Base-by-base conservation (phyloP, 2,329 filamentous ascomycete species). In the Cadophora malorum region DNA sequence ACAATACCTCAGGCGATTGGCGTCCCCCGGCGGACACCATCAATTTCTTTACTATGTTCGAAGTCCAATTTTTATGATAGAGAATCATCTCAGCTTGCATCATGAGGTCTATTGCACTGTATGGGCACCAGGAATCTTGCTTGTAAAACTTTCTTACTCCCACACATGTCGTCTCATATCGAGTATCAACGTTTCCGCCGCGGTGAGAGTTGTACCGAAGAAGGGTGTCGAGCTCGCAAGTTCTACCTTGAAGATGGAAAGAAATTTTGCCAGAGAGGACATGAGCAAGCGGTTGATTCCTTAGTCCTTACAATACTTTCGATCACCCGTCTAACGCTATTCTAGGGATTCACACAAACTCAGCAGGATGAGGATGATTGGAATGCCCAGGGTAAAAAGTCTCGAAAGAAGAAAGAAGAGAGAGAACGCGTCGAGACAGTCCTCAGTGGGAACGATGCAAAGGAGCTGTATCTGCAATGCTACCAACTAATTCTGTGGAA, bases 401-500 rank as follows among this genome's bases (percentile, higher is more conserved):
- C 81, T 19, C 84, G 86, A 67, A 85, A 84, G 69, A 86, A 88
- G 77, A 84, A 85, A 67, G 89, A 86, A 68, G 86, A 87, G 74
- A 90, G 86, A 70, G 86, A 88, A 74, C 78, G 80, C 28, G 82
- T 82, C 63, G 82, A 86, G 75, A 82, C 82, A 67, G 85, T 90
- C 75, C 82, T 92, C 61, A 79, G 79, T 6, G 94, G 94, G 52
- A 83, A 86, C 58, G 85, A 88, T 64, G 95, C 91, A 16, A 88
- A 89, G 71, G 88, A 91, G 70, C 85, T 97, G 28, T 97, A 92
- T 77, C 83, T 98, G 45, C 91, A 97, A 77, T 91, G 88, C 71
- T 86, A 96, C 68, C 95, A 98, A 79, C 83, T 97, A 38, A 85
- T 98, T 59, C 81, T 99, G 33, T 89, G 94, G 77, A 92, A 91